These are phyloP conservation scores for Fagopyrum homotropicum DNA, from an alignment of 148 eudicot genomes.

Conservation along the genomic window DNA sequence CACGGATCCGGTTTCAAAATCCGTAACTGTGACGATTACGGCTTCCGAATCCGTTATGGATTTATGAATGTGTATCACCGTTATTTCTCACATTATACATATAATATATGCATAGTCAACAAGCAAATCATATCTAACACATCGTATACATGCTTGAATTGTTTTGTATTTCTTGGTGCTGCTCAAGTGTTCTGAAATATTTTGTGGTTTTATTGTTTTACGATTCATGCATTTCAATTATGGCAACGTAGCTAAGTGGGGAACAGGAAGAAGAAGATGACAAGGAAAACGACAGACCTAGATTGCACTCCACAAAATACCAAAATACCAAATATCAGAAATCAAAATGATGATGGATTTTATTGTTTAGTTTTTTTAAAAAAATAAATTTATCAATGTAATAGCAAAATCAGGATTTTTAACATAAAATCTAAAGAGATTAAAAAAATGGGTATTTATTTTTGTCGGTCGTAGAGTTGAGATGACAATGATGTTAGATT, in stretches of 20 bases:
- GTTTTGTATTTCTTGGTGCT: neutral
- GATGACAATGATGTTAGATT: neutral
- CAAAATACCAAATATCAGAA: no score
- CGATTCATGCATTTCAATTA: conserved; percentile 7
- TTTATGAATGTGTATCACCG: no score
- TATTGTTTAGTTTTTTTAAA: no score
- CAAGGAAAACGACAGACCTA: neutral
- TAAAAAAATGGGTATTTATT: no score
- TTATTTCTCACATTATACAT: no score
- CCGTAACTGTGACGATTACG: no score
- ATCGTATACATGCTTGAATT: neutral
- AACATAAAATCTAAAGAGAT: no score
- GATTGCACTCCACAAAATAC: neutral
- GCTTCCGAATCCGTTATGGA: no score
- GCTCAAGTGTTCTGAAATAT: conserved; percentile 3
- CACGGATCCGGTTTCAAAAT: no score
- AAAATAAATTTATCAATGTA: no score
- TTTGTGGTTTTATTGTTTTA: neutral
- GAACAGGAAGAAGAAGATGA: neutral
- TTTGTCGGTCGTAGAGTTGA: neutral
- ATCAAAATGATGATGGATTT: no score
- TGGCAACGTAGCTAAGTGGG: neutral
- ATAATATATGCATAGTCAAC: neutral
- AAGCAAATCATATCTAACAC: neutral
- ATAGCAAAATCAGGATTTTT: no score